phyloP scores from a whole-genome alignment of 768 basidiomycete genomes.

The Lentinula edodes region DNA sequence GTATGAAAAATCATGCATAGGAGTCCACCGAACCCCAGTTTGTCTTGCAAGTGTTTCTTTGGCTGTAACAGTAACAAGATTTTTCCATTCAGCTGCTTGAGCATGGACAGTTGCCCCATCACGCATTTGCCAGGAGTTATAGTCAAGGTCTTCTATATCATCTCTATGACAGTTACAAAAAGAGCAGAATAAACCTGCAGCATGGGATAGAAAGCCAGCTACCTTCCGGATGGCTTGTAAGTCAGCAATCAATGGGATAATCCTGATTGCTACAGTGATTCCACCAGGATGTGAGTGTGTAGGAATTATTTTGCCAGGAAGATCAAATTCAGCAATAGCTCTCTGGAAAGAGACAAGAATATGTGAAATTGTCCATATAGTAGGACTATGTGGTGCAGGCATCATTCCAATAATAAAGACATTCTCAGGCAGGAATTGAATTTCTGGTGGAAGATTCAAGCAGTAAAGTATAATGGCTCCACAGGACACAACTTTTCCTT shows the following conservation, averaged over 20 bases:
- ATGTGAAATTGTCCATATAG: conserved; percentile 4
- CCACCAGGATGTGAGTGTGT: conserved; percentile 14
- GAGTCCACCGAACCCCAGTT: conserved; percentile 14
- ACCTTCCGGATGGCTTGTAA: conserved; percentile 12
- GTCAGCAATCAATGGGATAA: conserved; percentile 15
- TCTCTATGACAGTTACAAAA: conserved; percentile 10
- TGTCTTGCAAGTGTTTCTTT: background rate
- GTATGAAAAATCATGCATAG: conserved; percentile 12
- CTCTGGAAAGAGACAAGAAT: conserved; percentile 9
- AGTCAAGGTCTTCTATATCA: conserved; percentile 12
- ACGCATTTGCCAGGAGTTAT: conserved; percentile 8
- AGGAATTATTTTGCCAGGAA: conserved; percentile 5
- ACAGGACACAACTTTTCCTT: conserved; percentile 12
- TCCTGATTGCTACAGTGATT: conserved; percentile 7
- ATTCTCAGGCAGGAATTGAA: conserved; percentile 20
- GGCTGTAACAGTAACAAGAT: conserved; percentile 5
- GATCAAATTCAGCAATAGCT: conserved; percentile 6
- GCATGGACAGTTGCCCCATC: conserved; percentile 8
- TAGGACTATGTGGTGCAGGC: conserved; percentile 21
- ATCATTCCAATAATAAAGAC: conserved; percentile 20
- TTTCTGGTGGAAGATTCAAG: conserved; percentile 20
- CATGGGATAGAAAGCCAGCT: conserved; percentile 12
- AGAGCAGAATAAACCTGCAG: conserved; percentile 14
- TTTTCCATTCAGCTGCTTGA: conserved; percentile 12
- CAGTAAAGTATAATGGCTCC: conserved; percentile 17